Evolutionary conservation across 2,329 filamentous ascomycete genomes (phyloP).

Genomic region (Monosporascus cannonballus): DNA sequence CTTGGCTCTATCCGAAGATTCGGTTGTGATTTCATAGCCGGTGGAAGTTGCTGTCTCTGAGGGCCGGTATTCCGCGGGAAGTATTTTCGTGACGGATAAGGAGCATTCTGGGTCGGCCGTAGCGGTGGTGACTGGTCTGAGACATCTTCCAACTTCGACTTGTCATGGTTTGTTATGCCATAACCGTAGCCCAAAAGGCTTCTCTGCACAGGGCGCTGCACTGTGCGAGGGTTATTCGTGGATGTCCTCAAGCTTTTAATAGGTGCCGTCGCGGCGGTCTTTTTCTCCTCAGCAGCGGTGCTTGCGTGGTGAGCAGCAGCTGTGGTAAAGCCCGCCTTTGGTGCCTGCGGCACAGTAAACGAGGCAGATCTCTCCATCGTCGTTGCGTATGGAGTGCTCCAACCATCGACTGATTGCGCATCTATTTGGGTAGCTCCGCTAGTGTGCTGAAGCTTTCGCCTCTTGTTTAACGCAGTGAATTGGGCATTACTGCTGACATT

Average conservation of each 20-base stretch:
- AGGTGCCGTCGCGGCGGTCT: conserved; percentile 14
- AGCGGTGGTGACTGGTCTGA: background rate
- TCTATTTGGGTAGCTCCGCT: conserved; percentile 33
- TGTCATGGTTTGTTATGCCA: conserved; percentile 24
- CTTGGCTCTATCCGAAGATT: conserved; percentile 23
- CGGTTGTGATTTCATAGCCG: conserved; percentile 4
- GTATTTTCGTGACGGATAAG: conserved; percentile 18
- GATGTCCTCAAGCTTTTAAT: conserved; percentile 7
- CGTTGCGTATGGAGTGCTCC: conserved; percentile 41
- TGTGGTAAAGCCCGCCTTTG: conserved; percentile 55
- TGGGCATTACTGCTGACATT: conserved; percentile 10
- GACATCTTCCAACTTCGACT: conserved; percentile 15
- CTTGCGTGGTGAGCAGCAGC: conserved; percentile 48
- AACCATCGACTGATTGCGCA: conserved; percentile 23
- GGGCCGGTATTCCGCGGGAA: conserved; percentile 9
- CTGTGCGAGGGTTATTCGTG: conserved; percentile 3
- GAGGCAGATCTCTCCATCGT: conserved; percentile 54
- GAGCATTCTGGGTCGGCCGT: conserved; percentile 1
- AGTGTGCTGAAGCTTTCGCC: conserved; percentile 23
- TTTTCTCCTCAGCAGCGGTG: conserved; percentile 29
- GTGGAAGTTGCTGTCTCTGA: conserved; percentile 6
- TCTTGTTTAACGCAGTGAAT: conserved; percentile 16
- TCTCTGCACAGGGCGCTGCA: conserved; percentile 21
- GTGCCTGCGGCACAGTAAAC: conserved; percentile 49
- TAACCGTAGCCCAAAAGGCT: conserved; percentile 25